phyloP scores from a whole-genome alignment of 192 early-diverging fungal species.

The Linnemannia exigua region DNA sequence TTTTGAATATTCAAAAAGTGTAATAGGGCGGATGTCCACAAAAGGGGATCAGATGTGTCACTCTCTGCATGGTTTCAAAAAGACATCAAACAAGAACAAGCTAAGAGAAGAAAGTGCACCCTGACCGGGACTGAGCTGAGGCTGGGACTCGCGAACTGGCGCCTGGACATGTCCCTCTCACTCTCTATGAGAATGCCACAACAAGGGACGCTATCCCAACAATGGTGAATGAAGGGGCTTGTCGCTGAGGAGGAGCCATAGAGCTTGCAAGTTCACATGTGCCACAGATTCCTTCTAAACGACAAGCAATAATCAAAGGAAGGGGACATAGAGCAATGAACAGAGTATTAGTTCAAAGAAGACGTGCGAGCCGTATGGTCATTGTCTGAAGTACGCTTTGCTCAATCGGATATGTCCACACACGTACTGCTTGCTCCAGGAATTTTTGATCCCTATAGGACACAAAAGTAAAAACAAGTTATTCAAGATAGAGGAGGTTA shows the following conservation, averaged over 20 bases:
- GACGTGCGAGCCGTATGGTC: background rate
- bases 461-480: background rate
- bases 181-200: background rate
- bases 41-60: background rate
- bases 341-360: background rate
- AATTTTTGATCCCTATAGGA: background rate
- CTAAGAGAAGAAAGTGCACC: no score
- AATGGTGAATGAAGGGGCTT: background rate
- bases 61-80: background rate
- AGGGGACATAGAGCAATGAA: background rate
- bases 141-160: no score
- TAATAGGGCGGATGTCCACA: background rate
- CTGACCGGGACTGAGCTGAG: no score
- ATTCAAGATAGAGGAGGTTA: background rate
- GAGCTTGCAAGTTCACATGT: constrained; percentile 11
- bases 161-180: no score
- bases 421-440: background rate
- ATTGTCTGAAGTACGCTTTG: background rate
- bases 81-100: no score
- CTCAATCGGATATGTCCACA: background rate
- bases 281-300: constrained; percentile 16
- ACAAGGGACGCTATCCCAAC: background rate
- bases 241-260: background rate
- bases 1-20: no score
- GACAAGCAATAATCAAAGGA: no score